Percentiles rank a stretch among this genome's conserved stretches.
phyloP scores from a whole-genome alignment of 805 yeast genomes.

The Hanseniaspora meyeri region DNA sequence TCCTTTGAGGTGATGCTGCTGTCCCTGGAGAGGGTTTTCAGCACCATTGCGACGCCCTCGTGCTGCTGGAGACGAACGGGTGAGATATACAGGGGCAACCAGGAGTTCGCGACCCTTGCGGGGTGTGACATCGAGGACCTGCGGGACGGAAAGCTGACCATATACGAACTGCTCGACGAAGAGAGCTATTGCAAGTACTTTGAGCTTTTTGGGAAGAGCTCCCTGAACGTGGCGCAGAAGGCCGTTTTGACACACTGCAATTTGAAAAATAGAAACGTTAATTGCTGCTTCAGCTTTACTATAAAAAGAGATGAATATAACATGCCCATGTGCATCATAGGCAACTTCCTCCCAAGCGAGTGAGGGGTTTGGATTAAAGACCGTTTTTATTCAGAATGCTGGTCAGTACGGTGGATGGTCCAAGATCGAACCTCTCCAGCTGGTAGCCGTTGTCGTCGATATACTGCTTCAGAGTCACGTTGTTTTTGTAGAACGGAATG shows the following conservation, averaged over 20 bases:
- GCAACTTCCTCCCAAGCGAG: conserved; percentile 76
- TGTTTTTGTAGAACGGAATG: conserved; percentile 26
- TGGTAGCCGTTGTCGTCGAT: conserved; percentile 15
- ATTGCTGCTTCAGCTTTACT: conserved; percentile 90
- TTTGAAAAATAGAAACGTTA: conserved; percentile 70
- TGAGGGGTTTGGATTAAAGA: background rate
- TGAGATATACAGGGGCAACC: conserved; percentile 86
- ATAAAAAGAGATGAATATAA: conserved; percentile 85
- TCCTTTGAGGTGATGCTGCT: conserved; percentile 84
- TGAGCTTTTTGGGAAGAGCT: conserved; percentile 95
- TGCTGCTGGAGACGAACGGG: conserved; percentile 96
- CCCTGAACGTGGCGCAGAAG: conserved; percentile 89
- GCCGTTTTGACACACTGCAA: conserved; percentile 90
- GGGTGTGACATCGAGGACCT: conserved; percentile 82
- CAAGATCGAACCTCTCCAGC: conserved; percentile 14
- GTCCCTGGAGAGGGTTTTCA: conserved; percentile 88
- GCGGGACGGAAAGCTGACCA: conserved; percentile 82
- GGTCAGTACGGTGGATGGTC: conserved; percentile 26
- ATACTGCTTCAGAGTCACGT: conserved; percentile 22
- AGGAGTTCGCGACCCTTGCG: conserved; percentile 87
- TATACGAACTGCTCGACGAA: conserved; percentile 87
- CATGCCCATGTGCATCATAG: conserved; percentile 91
- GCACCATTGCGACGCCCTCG: conserved; percentile 96
- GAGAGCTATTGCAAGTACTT: conserved; percentile 93
- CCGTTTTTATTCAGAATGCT: conserved; percentile 15